Conservation (phyloP, 1,284 basidiomycete species). For the Marasmius tenuissimus region DNA sequence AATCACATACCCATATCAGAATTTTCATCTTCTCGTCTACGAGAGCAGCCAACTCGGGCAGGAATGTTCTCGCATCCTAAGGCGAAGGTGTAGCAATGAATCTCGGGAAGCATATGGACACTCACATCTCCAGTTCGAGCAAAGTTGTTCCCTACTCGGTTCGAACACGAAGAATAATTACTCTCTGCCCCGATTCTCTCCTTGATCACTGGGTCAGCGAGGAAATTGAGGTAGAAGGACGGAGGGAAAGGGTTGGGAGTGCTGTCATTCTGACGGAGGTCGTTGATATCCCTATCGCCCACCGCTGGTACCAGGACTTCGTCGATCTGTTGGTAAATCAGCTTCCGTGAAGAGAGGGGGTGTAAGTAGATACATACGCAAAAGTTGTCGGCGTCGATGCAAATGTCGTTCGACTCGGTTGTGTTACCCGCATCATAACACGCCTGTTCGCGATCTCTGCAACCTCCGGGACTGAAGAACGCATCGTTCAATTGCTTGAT, state of each 20-base stretch:
- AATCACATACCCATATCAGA: conserved; percentile 54
- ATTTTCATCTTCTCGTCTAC: conserved; percentile 55
- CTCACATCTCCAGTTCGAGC: conserved; percentile 38
- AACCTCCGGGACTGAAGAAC: conserved; percentile 49
- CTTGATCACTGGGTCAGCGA: conserved; percentile 34
- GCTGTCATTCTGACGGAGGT: conserved; percentile 50
- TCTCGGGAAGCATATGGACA: background rate
- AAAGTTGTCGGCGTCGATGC: conserved; percentile 49
- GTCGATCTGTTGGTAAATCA: conserved; percentile 33
- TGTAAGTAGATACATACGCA: conserved; percentile 42
- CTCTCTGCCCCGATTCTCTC: conserved; percentile 51
- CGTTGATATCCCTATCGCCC: conserved; percentile 51
- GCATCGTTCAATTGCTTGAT: conserved; percentile 47
- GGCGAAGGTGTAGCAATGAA: background rate
- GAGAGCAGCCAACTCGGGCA: conserved; percentile 52
- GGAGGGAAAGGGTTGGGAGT: conserved; percentile 56
- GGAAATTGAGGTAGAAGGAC: conserved; percentile 50
- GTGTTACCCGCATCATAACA: conserved; percentile 55
- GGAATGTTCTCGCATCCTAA: conserved; percentile 53
- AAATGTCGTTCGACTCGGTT: conserved; percentile 45
- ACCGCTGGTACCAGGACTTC: conserved; percentile 51
- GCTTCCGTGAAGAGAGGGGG: background rate
- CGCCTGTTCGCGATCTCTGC: conserved; percentile 48
- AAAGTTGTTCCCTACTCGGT: conserved; percentile 41
- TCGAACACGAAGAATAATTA: conserved; percentile 47